Evolutionary conservation across 2,329 filamentous ascomycete species (phyloP).

Genomic region (Penicillium sp.): DNA sequence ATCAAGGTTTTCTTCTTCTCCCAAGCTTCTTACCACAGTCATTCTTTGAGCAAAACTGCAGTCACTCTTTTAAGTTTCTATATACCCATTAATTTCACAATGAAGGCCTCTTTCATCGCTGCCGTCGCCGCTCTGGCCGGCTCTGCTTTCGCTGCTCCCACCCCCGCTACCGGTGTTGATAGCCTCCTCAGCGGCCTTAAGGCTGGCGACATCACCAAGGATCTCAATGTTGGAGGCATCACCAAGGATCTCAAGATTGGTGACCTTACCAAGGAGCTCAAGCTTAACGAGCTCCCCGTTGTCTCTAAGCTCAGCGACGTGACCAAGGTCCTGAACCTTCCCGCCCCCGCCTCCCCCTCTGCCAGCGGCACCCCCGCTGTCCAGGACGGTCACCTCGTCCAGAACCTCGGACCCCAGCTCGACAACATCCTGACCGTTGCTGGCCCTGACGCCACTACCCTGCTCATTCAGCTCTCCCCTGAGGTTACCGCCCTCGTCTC

Average conservation of each 20-base stretch:
- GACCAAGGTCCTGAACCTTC: constrained; percentile 14
- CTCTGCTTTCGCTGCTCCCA: constrained; percentile 8
- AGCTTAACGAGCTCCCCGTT: constrained; percentile 14
- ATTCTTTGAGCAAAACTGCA: constrained; percentile 16
- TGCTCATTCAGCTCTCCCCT: constrained; percentile 31
- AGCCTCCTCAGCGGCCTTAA: constrained; percentile 15
- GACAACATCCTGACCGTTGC: constrained; percentile 30
- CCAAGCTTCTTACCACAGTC: constrained; percentile 12
- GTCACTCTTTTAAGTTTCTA: constrained; percentile 8
- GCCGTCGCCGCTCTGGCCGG: constrained; percentile 19
- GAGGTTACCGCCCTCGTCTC: constrained; percentile 27
- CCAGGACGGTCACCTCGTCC: constrained; percentile 28
- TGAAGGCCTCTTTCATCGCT: constrained; percentile 26
- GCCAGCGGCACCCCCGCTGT: constrained; percentile 9
- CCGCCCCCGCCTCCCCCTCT: constrained; percentile 9
- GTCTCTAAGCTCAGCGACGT: constrained; percentile 18
- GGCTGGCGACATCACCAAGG: background rate
- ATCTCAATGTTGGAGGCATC: background rate
- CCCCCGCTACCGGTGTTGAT: constrained; percentile 4
- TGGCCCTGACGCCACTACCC: constrained; percentile 24
- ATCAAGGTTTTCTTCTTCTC: background rate
- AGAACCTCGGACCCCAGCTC: constrained; percentile 29
- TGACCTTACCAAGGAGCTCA: constrained; percentile 17
- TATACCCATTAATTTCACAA: constrained; percentile 15
- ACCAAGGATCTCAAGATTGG: constrained; percentile 16